Evolutionary conservation across 305 asterid species (phyloP).

Genomic region (Fraxinus floribunda): DNA sequence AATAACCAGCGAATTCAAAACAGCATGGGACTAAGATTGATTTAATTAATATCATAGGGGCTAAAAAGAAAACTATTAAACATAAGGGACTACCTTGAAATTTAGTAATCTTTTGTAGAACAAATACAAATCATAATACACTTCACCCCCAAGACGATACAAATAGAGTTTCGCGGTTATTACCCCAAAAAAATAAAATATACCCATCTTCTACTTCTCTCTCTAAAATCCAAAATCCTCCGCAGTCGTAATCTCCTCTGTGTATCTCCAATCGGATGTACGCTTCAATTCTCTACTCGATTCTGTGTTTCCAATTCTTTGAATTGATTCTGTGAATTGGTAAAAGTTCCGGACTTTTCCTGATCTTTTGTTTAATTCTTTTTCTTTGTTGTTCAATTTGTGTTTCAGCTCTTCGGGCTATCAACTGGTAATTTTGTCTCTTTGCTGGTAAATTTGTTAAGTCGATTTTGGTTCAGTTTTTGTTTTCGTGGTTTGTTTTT

Average conservation of each 20-base stretch:
- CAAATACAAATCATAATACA: slow-evolving; percentile 21
- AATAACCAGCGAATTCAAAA: neutral
- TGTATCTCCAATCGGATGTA: slow-evolving; percentile 15
- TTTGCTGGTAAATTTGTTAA: neutral
- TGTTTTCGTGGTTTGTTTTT: neutral
- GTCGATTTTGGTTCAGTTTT: slow-evolving; percentile 8
- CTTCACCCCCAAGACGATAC: slow-evolving; percentile 21
- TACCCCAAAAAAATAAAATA: slow-evolving; percentile 27
- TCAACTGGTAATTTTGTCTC: neutral
- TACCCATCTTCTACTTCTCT: slow-evolving; percentile 27
- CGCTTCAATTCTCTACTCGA: neutral
- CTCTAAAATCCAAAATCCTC: slow-evolving; percentile 18
- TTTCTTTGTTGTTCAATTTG: slow-evolving; percentile 30
- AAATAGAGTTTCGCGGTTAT: slow-evolving; percentile 54
- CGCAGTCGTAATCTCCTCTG: slow-evolving; percentile 22
- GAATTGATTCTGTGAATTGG: slow-evolving; percentile 37
- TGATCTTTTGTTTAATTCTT: slow-evolving; percentile 23
- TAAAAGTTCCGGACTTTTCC: slow-evolving; percentile 10
- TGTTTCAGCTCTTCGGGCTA: slow-evolving; percentile 19
- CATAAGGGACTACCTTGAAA: neutral
- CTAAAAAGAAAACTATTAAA: neutral
- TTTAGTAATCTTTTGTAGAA: slow-evolving; percentile 27
- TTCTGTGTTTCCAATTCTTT: slow-evolving; percentile 19
- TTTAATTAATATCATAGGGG: neutral
- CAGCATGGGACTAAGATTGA: neutral